phyloP scores from a whole-genome alignment of 2,329 filamentous ascomycete species.

The Alternaria ventricosa region DNA sequence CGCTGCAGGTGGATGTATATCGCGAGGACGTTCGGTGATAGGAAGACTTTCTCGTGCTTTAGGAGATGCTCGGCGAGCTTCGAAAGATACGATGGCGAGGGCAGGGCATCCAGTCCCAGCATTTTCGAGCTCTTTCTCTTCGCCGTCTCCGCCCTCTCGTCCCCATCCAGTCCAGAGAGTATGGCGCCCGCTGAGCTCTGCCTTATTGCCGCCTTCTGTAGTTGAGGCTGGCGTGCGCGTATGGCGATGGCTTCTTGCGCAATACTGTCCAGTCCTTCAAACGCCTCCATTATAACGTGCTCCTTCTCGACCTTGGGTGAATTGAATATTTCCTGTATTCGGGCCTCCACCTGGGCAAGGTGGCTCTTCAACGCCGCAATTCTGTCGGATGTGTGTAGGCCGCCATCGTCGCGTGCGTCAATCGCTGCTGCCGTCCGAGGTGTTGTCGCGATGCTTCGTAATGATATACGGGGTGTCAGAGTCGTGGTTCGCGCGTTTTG shows the following conservation, averaged over 20 bases:
- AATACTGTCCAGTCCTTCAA: slow-evolving; percentile 32
- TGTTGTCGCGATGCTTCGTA: slow-evolving; percentile 31
- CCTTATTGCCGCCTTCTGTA: slow-evolving; percentile 27
- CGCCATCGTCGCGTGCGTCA: slow-evolving; percentile 18
- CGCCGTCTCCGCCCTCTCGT: slow-evolving; percentile 17
- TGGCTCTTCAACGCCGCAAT: slow-evolving; percentile 27
- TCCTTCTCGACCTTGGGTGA: slow-evolving; percentile 40
- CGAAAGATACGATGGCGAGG: slow-evolving; percentile 53
- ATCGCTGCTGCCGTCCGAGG: slow-evolving; percentile 19
- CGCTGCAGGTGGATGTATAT: slow-evolving; percentile 80
- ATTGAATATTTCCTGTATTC: slow-evolving; percentile 33
- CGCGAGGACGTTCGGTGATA: slow-evolving; percentile 74
- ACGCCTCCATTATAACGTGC: slow-evolving; percentile 21
- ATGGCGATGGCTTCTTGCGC: slow-evolving; percentile 38
- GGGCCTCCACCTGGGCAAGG: slow-evolving; percentile 35
- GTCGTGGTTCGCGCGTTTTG: slow-evolving; percentile 26
- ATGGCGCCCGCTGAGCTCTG: slow-evolving; percentile 46
- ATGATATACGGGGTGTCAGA: slow-evolving; percentile 19
- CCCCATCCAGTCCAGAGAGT: slow-evolving; percentile 36
- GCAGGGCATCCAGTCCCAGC: slow-evolving; percentile 30
- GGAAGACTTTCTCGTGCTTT: slow-evolving; percentile 76
- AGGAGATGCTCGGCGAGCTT: slow-evolving; percentile 72
- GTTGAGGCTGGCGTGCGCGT: slow-evolving; percentile 32
- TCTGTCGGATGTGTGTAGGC: slow-evolving; percentile 24
- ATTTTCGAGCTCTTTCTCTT: slow-evolving; percentile 15